Evolutionary conservation across 2,329 filamentous ascomycete species (phyloP), one percentile per base, ranked within the genome.

Genomic region (Aspergillus fijiensis): DNA sequence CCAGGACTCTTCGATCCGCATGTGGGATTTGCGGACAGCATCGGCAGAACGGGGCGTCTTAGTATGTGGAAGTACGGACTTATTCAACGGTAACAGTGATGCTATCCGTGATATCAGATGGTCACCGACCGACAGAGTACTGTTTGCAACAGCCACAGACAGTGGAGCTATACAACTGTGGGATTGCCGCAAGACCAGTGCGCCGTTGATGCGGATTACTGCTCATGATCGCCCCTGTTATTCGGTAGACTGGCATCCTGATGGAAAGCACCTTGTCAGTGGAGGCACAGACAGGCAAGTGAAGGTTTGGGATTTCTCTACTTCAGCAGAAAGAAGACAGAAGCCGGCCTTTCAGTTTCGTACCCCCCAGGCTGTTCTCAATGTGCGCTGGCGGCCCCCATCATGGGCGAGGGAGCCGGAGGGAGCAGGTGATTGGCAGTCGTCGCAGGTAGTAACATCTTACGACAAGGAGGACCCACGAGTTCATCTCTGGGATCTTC

Each of bases 231-330:
- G 81, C 62, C 80, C 79, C 4, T 88, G 86, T 74, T 86, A 82
- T 62, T 80, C 85, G 5, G 81, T 89, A 39, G 86, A 89, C 70
- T 89, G 86, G 85, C 86, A 89, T 68, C 86, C 86, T 1, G 85
- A 88, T 66, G 86, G 86, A 6, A 87, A 84, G 67, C 85, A 88
- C 70, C 76, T 89, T 10, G 80, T 85, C 57, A 88, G 85, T 65
- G 85, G 84, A n/a, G 81, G 86, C 55, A 79, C 82, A 23, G 86
- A 89, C 70, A 84, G 83, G 60, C 84, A 84, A 31, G 81, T 88
- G 63, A 85, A 85, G 69, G 81, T 88, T 29, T 89, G 86, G 85
- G 85, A 88, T 70, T 84, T 88, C 59, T 84, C 84, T 4, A 75
- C 79, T 2, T 77, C 74, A n/a, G 79, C 82, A 57, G 81, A 81